phyloP scores from a whole-genome alignment of 352 stramenopile genomes.

The Phytopythium aichiense region DNA sequence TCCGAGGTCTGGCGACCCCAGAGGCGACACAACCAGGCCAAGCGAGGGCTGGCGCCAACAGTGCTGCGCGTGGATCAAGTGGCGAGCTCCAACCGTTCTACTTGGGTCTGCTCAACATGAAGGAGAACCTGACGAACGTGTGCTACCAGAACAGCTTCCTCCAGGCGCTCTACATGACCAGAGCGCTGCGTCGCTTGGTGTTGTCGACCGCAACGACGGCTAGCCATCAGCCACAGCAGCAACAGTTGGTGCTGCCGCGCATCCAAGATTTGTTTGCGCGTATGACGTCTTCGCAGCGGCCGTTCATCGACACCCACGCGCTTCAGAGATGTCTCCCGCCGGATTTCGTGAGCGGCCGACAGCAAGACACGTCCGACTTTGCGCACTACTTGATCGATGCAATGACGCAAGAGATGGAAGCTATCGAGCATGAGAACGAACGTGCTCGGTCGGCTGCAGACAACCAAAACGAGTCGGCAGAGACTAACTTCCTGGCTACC shows the following conservation, averaged over 20 bases:
- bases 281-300: conserved; percentile 65
- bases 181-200: conserved; percentile 75
- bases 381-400: conserved; percentile 84
- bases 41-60: conserved; percentile 15
- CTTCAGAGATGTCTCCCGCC: conserved; percentile 68
- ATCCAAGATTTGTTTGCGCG: conserved; percentile 75
- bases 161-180: conserved; percentile 85
- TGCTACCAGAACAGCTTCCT: conserved; percentile 91
- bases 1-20: conserved; percentile 51
- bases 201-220: conserved; percentile 24
- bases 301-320: conserved; percentile 55
- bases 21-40: conserved; percentile 19
- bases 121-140: conserved; percentile 87
- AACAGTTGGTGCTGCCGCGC: conserved; percentile 43
- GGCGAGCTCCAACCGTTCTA: conserved; percentile 66
- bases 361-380: conserved; percentile 87
- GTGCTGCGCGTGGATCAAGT: not conserved
- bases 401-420: conserved; percentile 65
- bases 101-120: conserved; percentile 86
- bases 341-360: conserved; percentile 75
- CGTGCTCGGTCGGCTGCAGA: not conserved
- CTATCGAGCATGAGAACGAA: conserved; percentile 18
- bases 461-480: not conserved
- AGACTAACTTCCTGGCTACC: not conserved
- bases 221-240: not conserved